phyloP scores from a whole-genome alignment of 2,329 filamentous ascomycete species.

The Sarocladiaceae sp. region DNA sequence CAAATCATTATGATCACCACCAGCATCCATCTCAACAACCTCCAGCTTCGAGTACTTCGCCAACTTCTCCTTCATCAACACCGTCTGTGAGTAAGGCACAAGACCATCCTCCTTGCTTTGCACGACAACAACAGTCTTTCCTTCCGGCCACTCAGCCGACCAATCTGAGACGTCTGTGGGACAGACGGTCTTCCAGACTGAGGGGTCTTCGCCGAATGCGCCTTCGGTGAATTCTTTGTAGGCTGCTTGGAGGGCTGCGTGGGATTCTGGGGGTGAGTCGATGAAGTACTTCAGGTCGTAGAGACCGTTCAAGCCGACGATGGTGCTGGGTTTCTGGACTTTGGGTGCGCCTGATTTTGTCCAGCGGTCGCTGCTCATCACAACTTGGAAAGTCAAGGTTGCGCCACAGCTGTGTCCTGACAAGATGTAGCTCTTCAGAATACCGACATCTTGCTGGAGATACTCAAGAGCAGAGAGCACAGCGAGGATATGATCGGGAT shows the following conservation, averaged over 20 bases:
- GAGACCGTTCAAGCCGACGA: constrained; percentile 61
- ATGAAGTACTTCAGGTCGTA: constrained; percentile 53
- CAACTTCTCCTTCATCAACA: constrained; percentile 49
- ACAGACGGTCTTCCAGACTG: constrained; percentile 50
- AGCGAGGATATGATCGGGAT: constrained; percentile 58
- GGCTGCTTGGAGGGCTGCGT: constrained; percentile 18
- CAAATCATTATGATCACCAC: constrained; percentile 59
- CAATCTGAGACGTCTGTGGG: constrained; percentile 31
- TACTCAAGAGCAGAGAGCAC: constrained; percentile 45
- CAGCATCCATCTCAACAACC: constrained; percentile 35
- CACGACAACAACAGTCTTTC: constrained; percentile 34
- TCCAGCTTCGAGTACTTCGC: constrained; percentile 29
- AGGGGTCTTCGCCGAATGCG: constrained; percentile 54
- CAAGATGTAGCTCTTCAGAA: constrained; percentile 48
- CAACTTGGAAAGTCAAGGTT: constrained; percentile 58
- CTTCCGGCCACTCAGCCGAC: constrained; percentile 30
- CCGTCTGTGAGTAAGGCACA: constrained; percentile 54
- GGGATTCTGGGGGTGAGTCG: constrained; percentile 32
- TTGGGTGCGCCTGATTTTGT: constrained; percentile 13
- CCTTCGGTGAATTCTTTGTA: constrained; percentile 55
- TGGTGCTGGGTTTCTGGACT: constrained; percentile 35
- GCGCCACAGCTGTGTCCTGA: constrained; percentile 61
- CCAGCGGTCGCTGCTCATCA: constrained; percentile 37
- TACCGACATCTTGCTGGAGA: constrained; percentile 39
- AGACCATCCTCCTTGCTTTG: constrained; percentile 45